Percentiles rank a stretch among this genome's conserved stretches.
phyloP scores from a whole-genome alignment of 306 rosid genomes.

The Ormosia emarginata region DNA sequence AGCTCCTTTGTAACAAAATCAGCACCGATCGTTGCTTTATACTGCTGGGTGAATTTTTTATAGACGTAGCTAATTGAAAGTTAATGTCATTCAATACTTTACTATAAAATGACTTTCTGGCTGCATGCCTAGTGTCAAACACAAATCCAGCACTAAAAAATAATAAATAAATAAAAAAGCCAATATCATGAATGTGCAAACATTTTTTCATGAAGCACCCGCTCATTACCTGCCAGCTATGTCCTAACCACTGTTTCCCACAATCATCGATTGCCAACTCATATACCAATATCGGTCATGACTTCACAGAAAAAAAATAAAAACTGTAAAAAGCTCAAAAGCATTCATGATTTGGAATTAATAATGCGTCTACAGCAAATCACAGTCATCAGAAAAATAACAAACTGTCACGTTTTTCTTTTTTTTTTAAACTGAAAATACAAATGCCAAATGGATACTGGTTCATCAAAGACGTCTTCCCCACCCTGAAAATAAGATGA shows the following conservation, averaged over 20 bases:
- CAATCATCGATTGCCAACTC: slow-evolving; percentile 28
- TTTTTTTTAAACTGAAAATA: neutral
- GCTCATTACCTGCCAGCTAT: neutral
- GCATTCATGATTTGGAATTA: slow-evolving; percentile 3
- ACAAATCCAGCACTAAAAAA: neutral
- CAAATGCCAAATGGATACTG: slow-evolving; percentile 61
- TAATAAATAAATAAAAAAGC: neutral
- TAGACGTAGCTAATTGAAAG: slow-evolving; percentile 64
- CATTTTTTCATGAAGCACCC: neutral
- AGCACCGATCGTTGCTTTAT: slow-evolving; percentile 92
- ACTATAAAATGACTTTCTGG: neutral
- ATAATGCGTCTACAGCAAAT: neutral
- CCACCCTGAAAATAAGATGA: slow-evolving; percentile 66
- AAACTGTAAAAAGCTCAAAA: slow-evolving; percentile 21
- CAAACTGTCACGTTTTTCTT: neutral
- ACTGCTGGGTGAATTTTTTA: slow-evolving; percentile 65
- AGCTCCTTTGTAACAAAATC: slow-evolving; percentile 95
- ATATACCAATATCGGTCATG: neutral
- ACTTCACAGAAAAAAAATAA: slow-evolving; percentile 1
- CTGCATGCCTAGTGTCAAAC: neutral
- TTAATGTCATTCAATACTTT: slow-evolving; percentile 36
- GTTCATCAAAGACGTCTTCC: slow-evolving; percentile 88
- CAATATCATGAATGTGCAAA: neutral
- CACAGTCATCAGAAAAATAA: neutral
- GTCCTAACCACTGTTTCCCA: slow-evolving; percentile 1